Conservation (phyloP, 768 basidiomycete species). For the Mycena belliarum region DNA sequence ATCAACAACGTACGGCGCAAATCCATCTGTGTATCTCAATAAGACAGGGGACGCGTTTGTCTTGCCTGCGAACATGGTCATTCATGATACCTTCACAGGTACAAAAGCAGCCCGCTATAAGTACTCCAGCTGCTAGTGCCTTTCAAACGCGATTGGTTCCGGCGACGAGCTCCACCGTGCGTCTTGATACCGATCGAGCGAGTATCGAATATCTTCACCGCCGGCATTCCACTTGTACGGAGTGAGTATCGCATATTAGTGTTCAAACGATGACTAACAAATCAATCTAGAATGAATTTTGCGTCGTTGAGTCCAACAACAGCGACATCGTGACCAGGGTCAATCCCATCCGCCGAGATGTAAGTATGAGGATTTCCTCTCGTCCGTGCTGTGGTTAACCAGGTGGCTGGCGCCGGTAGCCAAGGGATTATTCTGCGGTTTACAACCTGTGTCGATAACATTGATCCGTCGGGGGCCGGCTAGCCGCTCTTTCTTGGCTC, state of each 20-base stretch:
- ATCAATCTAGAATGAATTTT: conserved; percentile 33
- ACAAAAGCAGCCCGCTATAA: too few species aligned
- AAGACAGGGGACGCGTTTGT: conserved; percentile 39
- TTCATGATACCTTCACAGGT: conserved; percentile 39
- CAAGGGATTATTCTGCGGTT: conserved; percentile 45
- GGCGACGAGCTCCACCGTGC: conserved; percentile 33
- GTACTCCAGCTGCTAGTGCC: too few species aligned
- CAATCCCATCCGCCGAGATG: conserved; percentile 47
- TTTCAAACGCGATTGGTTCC: background rate
- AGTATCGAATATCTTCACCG: background rate
- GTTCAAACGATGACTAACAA: too few species aligned
- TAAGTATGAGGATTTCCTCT: too few species aligned
- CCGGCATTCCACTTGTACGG: conserved; percentile 34
- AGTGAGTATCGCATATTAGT: too few species aligned
- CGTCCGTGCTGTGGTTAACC: too few species aligned
- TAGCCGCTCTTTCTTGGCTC: too few species aligned
- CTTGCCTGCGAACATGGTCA: conserved; percentile 36
- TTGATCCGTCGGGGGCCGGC: conserved; percentile 41
- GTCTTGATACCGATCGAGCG: background rate
- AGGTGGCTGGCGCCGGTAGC: conserved; percentile 22
- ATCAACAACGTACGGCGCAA: conserved; percentile 38
- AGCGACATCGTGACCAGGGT: conserved; percentile 35
- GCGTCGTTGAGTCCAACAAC: conserved; percentile 39
- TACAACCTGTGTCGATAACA: conserved; percentile 56
- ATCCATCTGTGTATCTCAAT: conserved; percentile 29